phyloP scores from a whole-genome alignment of 495 filamentous ascomycete species.

The Chaetomidium leptoderma region DNA sequence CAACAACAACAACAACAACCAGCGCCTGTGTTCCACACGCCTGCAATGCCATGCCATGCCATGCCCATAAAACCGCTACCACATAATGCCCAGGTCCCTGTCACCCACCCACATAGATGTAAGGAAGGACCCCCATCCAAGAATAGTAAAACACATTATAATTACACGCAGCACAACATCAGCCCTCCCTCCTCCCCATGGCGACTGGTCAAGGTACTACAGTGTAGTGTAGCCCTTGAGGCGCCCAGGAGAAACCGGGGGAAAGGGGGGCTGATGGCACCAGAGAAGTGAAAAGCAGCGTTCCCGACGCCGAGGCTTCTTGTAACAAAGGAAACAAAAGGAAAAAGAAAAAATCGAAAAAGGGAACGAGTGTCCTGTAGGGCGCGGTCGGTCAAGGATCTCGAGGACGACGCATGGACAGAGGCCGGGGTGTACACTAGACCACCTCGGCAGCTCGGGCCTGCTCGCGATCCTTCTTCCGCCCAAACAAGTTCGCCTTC shows the following conservation, averaged over 20 bases:
- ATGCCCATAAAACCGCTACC: slow-evolving; percentile 4
- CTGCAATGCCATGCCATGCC: slow-evolving; percentile 7
- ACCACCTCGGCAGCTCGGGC: slow-evolving; percentile 31
- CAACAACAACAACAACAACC: too few species aligned
- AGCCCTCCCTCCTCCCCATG: background rate
- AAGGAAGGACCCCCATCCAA: background rate
- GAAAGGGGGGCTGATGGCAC: background rate
- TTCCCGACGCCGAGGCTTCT: slow-evolving; percentile 6
- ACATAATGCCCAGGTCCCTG: background rate
- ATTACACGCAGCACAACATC: slow-evolving; percentile 2
- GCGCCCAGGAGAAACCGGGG: background rate
- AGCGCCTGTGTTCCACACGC: background rate
- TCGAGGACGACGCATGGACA: slow-evolving; percentile 23
- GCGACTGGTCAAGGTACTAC: background rate
- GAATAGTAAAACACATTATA: slow-evolving; percentile 10
- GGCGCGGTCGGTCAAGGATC: background rate
- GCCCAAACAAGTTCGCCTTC: slow-evolving; percentile 41
- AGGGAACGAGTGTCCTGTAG: background rate
- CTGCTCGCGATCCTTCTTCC: slow-evolving; percentile 31
- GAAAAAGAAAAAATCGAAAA: slow-evolving; percentile 11
- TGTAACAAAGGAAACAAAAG: background rate
- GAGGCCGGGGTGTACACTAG: slow-evolving; percentile 28
- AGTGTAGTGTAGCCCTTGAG: background rate
- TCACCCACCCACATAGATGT: background rate
- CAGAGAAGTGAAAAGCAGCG: slow-evolving; percentile 11